Base-by-base conservation (phyloP, 495 filamentous ascomycete genomes). In the Xylaria scruposa region DNA sequence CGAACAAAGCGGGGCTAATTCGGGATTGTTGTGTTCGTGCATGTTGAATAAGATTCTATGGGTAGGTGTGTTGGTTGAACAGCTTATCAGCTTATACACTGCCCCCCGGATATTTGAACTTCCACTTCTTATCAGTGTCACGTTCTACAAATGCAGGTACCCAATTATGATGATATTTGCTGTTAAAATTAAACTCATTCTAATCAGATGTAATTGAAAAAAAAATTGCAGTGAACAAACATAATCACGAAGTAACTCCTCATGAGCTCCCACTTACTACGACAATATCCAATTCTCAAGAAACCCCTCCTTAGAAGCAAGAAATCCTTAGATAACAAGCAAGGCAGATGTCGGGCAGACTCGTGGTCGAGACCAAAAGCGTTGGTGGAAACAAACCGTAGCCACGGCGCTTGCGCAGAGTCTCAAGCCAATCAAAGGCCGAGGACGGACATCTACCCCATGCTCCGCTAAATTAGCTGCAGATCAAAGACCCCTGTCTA, bases 391-490 rank as follows among this genome's bases (percentile, higher is more conserved):
- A 29, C 15, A 49, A 46, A 33, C 44, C 42, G 24, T 70, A 64
- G 58, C 68, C 58, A 71, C 70, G 70, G 70, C 70, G 70, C 70
- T 71, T 71, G 70, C 70, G 70, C 42, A 58, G 61, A 47, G 53
- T n/a, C n/a, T 24, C 0, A 10, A 42, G 40, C 70, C 70, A 71
- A 71, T 67, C 38, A 67, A 19, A 46, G 4, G 15, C 10, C 33
- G 2, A 29, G 13, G 12, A n/a, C 8, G 9, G 5, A 19, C 26
- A 42, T 21, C 12, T n/a, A 46, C 40, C 67, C 67, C 47, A 65
- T 65, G 69, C 44, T 49, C 5, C 31, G 70, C 70, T 65, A 71
- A 38, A 9, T 51, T 66, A 66, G 60, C 69, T 71, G 61, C 61
- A 65, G 69, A 71, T 71, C 59, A n/a, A 8, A 24, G 15, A 40